Base-by-base conservation (phyloP, 495 filamentous ascomycete genomes). In the Lindgomyces ingoldianus region DNA sequence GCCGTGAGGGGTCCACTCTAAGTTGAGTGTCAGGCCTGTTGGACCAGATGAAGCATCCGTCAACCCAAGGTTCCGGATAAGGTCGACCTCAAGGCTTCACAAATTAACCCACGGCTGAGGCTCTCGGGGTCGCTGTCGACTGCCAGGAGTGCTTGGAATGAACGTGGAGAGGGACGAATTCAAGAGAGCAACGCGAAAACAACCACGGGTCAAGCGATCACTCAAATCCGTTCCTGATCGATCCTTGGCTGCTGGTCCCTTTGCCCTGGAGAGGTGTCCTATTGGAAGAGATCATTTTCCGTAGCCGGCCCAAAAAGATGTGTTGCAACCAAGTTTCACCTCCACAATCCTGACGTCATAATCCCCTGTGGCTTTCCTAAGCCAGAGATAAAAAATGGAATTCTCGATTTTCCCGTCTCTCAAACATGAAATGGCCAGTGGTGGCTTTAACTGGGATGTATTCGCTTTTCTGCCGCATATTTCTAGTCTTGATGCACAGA, bases 51-150 rank as follows among this genome's bases (percentile, higher is more conserved):
- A 19, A 10, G 16, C 22, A 4, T 29, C 36, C 33, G 36, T 54
- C 8, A 44, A 46, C 60, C 60, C 60, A 64, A 36, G 42, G 60
- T 24, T 26, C 51, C 50, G 60, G 60, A 64, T 56, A 56, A 57
- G 42, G 19, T 57, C 60, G 50, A 55, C 60, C 41, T 42, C 60
- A 51, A 52, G 57, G 51, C 60, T 64, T 62, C 41, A 36, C 51
- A 49, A 26, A 19, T 33, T 14, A 42, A 21, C 29, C 51, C 60
- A 56, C 44, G 42, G 60, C 44, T 56, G 29, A 27, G 52, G 21
- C 25, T 49, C 26, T 49, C 19, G 50, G 27, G 3, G 16, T 12
- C n/a, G 3, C 41, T 55, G n/a, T 55, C 51, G 30, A 36, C 4
- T 19, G 51, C 8, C 51, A 14, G 14, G 8, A 14, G 51, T 39